phyloP scores from a whole-genome alignment of 148 eudicot genomes.

The Rhododendron mucronatum region DNA sequence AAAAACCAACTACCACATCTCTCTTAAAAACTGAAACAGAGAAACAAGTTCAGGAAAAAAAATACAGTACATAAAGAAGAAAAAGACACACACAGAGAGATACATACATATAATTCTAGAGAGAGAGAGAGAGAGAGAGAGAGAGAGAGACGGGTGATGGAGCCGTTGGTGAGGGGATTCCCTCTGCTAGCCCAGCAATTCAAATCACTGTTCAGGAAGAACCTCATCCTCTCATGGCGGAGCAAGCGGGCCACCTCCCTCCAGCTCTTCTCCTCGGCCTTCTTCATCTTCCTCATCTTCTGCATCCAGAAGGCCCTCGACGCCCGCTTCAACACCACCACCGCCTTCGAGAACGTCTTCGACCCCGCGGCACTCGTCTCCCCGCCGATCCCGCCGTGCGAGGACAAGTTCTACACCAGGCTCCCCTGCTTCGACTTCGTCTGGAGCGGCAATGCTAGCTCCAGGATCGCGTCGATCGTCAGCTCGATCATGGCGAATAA shows the following conservation, averaged over 20 bases:
- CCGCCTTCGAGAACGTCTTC: conserved; percentile 34
- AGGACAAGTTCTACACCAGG: conserved; percentile 43
- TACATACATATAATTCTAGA: neutral
- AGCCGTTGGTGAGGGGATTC: conserved; percentile 39
- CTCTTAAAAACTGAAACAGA: neutral
- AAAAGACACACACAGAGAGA: neutral
- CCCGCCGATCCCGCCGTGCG: conserved; percentile 66
- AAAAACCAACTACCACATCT: neutral
- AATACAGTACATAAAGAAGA: neutral
- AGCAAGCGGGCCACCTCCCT: conserved; percentile 57
- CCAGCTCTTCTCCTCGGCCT: conserved; percentile 65
- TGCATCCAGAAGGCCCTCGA: conserved; percentile 61
- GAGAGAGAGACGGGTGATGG: neutral
- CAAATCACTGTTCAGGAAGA: conserved; percentile 50
- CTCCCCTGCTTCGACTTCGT: conserved; percentile 72
- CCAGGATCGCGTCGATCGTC: conserved; percentile 32
- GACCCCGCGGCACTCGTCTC: conserved; percentile 43
- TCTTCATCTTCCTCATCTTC: conserved; percentile 75
- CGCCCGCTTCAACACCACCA: conserved; percentile 34
- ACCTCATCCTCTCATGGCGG: conserved; percentile 66
- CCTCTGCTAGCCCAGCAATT: conserved; percentile 57
- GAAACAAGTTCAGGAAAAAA: neutral
- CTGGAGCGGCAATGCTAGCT: conserved; percentile 62
- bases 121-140: conserved; percentile 5
- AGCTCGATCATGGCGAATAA: conserved; percentile 54